A percentile compares a stretch with the other conserved stretches of the same genome.
Conservation (phyloP, 352 stramenopile species). For the Pythium vanterpoolii region DNA sequence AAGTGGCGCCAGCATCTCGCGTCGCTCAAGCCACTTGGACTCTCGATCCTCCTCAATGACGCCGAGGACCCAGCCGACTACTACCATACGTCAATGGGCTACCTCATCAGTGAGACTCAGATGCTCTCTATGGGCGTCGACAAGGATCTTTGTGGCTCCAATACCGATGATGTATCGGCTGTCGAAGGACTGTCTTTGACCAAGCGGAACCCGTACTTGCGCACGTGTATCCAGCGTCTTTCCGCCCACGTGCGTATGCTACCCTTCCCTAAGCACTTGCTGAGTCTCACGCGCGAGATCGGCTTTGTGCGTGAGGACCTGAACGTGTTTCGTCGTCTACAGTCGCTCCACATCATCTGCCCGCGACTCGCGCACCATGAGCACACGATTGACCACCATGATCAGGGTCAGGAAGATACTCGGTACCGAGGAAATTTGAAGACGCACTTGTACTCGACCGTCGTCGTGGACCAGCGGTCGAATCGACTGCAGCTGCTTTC, state of each 20-base stretch:
- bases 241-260: conserved; percentile 84
- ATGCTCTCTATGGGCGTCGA: conserved; percentile 8
- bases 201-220: conserved; percentile 39
- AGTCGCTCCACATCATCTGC: conserved; percentile 82
- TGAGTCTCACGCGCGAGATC: conserved; percentile 80
- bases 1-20: conserved; percentile 78
- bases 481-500: conserved; percentile 77
- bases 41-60: conserved; percentile 81
- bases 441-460: conserved; percentile 82
- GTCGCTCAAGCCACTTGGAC: conserved; percentile 76
- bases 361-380: conserved; percentile 76
- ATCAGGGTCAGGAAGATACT: conserved; percentile 82
- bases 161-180: not conserved
- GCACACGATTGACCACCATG: conserved; percentile 82
- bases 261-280: conserved; percentile 75
- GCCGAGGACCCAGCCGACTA: conserved; percentile 58
- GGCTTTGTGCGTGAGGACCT: conserved; percentile 76
- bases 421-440: conserved; percentile 82
- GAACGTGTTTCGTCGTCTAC: conserved; percentile 52
- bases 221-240: conserved; percentile 70
- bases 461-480: conserved; percentile 81
- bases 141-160: not conserved
- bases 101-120: conserved; percentile 63
- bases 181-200: too few relatives aligned
- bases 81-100: conserved; percentile 66